phyloP scores from a whole-genome alignment of 306 rosid species.

The Medicago lupulina region DNA sequence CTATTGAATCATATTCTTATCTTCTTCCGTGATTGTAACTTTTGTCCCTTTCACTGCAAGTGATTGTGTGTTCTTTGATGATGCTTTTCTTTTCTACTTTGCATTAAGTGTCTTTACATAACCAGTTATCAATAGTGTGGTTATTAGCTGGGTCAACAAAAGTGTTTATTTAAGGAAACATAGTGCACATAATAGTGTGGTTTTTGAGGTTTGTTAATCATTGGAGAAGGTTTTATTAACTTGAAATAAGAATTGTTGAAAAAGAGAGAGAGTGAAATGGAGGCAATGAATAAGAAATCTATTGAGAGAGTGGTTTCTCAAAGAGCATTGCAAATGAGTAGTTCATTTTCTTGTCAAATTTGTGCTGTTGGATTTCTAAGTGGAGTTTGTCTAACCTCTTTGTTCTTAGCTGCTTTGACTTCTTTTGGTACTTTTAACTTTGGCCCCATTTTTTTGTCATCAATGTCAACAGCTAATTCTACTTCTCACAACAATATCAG shows the following conservation, averaged over 20 bases:
- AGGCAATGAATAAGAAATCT: constrained; percentile 59
- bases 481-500: constrained; percentile 52
- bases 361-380: constrained; percentile 91
- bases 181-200: constrained; percentile 43
- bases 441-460: constrained; percentile 60
- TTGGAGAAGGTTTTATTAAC: constrained; percentile 18
- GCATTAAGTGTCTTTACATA: constrained; percentile 12
- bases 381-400: constrained; percentile 79
- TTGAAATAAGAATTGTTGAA: not conserved
- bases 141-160: constrained; percentile 43
- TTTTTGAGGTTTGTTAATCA: constrained; percentile 20
- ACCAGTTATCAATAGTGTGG: constrained; percentile 21
- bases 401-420: constrained; percentile 79
- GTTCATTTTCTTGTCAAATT: constrained; percentile 80
- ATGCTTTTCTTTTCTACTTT: constrained; percentile 22
- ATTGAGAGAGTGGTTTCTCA: constrained; percentile 83
- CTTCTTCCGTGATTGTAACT: constrained; percentile 30
- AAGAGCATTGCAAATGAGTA: constrained; percentile 85
- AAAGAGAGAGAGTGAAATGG: constrained; percentile 47
- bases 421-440: constrained; percentile 69
- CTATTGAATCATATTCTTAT: constrained; percentile 42
- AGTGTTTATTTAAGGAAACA: constrained; percentile 41
- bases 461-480: constrained; percentile 53
- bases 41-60: constrained; percentile 46
- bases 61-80: constrained; percentile 20